Evolutionary conservation across 1,284 basidiomycete genomes (phyloP).

Genomic region (Puccinia triticina): DNA sequence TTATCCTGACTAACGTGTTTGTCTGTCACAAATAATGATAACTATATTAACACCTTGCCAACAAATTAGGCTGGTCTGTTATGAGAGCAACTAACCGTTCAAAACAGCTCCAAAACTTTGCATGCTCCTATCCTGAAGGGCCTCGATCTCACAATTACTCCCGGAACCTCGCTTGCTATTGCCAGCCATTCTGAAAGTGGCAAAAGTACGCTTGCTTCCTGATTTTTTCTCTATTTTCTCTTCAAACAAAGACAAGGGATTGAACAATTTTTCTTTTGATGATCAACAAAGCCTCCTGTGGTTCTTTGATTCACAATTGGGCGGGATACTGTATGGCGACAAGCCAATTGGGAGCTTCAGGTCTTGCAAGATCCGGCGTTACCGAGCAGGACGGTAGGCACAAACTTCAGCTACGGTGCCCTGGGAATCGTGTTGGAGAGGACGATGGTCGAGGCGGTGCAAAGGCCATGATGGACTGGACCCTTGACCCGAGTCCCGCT

Average conservation of each 20-base stretch:
- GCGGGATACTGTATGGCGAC: constrained; percentile 63
- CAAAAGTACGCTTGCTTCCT: constrained; percentile 63
- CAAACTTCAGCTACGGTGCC: constrained; percentile 89
- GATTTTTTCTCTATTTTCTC: constrained; percentile 64
- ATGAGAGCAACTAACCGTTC: too few species aligned
- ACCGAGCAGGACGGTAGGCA: constrained; percentile 79
- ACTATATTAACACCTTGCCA: too few species aligned
- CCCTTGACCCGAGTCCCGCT: not conserved
- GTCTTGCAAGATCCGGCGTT: constrained; percentile 70
- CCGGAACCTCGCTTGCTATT: constrained; percentile 85
- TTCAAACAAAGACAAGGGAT: constrained; percentile 10
- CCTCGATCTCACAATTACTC: constrained; percentile 74
- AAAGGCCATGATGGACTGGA: constrained; percentile 17
- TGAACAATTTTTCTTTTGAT: constrained; percentile 64
- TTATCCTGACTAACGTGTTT: too few species aligned
- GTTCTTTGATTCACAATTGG: constrained; percentile 87
- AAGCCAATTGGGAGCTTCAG: constrained; percentile 79
- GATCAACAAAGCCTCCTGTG: constrained; percentile 83
- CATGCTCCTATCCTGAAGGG: constrained; percentile 77
- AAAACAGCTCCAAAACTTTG: too few species aligned
- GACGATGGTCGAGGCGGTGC: constrained; percentile 82
- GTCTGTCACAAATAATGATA: too few species aligned
- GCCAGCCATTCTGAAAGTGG: constrained; percentile 62
- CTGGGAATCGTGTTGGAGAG: constrained; percentile 70
- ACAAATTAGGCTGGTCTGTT: too few species aligned